Conservation (phyloP, 495 filamentous ascomycete species). For the Haplographium delicatum region DNA sequence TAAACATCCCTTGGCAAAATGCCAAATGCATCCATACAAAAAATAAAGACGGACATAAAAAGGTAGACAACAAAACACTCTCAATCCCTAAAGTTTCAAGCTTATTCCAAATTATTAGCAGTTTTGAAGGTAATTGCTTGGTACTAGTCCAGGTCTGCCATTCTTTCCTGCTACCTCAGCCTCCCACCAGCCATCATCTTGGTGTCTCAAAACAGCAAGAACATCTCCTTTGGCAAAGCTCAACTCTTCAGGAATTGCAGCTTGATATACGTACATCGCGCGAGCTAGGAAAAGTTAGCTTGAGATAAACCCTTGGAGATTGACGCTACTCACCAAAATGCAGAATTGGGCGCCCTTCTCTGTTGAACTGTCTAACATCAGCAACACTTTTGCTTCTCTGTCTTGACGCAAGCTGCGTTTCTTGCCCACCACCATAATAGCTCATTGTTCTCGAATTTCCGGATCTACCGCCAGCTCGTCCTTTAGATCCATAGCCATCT, state of each 20-base stretch:
- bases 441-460: slow-evolving; percentile 42
- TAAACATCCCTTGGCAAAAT: too few species aligned
- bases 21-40: not conserved
- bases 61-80: not conserved
- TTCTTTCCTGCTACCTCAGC: slow-evolving; percentile 82
- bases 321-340: slow-evolving; percentile 72
- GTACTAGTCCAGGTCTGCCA: slow-evolving; percentile 75
- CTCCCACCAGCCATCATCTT: slow-evolving; percentile 99
- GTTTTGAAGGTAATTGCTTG: slow-evolving; percentile 91
- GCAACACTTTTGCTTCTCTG: slow-evolving; percentile 79
- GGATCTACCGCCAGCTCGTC: slow-evolving; percentile 34
- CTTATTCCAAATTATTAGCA: slow-evolving; percentile 37
- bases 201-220: slow-evolving; percentile 80
- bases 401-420: slow-evolving; percentile 35
- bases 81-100: too few species aligned
- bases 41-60: not conserved
- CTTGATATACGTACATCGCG: slow-evolving; percentile 89
- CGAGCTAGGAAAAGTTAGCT: slow-evolving; percentile 56
- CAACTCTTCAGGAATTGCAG: slow-evolving; percentile 91
- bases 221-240: slow-evolving; percentile 91
- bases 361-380: slow-evolving; percentile 67
- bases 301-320: not conserved
- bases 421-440: slow-evolving; percentile 58
- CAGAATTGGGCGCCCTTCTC: slow-evolving; percentile 81
- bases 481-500: slow-evolving; percentile 49